Percentiles rank a stretch among this genome's conserved stretches.
Evolutionary conservation across 148 eudicot species (phyloP).

Genomic region (Spergularia marina): DNA sequence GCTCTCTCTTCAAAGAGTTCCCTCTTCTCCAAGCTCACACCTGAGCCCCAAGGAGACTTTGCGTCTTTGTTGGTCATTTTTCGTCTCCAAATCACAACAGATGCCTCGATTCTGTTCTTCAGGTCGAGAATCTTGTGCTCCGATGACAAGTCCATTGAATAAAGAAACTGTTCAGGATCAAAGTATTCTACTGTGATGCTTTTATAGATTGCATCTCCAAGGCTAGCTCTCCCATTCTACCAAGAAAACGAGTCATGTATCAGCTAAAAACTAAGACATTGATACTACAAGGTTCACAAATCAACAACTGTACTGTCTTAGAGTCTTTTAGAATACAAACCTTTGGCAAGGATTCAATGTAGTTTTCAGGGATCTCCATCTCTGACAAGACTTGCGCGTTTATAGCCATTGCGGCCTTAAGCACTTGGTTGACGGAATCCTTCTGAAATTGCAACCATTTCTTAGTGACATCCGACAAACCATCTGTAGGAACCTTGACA

Average conservation of each 20-base stretch:
- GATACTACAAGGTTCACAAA: background rate
- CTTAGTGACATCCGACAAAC: conserved; percentile 52
- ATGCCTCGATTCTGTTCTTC: conserved; percentile 72
- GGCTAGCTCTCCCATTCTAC: conserved; percentile 66
- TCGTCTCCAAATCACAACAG: conserved; percentile 68
- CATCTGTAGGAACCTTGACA: conserved; percentile 62
- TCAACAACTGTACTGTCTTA: background rate
- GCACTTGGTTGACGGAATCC: conserved; percentile 71
- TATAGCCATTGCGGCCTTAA: conserved; percentile 82
- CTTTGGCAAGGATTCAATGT: conserved; percentile 77
- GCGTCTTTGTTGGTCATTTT: conserved; percentile 59
- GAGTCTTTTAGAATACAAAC: conserved; percentile 26
- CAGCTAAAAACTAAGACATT: background rate
- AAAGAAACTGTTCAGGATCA: conserved; percentile 58
- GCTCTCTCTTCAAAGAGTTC: conserved; percentile 73
- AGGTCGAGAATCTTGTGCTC: conserved; percentile 73
- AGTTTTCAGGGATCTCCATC: conserved; percentile 73
- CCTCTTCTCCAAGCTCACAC: conserved; percentile 69
- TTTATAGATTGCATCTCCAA: conserved; percentile 61
- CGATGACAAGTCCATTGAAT: conserved; percentile 56
- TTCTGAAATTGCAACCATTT: conserved; percentile 68
- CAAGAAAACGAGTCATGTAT: conserved; percentile 10
- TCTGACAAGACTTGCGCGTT: conserved; percentile 67
- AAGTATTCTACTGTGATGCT: conserved; percentile 62
- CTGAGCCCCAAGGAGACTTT: conserved; percentile 66